Evolutionary conservation across 257 asterid genomes (phyloP).

Genomic region (Solanum chmielewskii): DNA sequence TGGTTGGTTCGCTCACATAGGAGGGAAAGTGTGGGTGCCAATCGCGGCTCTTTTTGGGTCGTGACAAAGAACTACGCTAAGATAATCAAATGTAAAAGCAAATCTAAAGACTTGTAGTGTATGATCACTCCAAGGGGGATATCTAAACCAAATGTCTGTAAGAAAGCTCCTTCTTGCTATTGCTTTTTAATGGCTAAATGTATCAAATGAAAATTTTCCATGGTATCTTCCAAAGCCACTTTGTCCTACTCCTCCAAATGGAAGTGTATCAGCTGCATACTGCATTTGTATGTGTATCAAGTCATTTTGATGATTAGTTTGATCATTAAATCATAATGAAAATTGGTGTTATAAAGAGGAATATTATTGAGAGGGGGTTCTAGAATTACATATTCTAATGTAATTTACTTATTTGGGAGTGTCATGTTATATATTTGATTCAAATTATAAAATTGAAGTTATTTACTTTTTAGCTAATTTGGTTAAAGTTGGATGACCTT

Average conservation of each 20-base stretch:
- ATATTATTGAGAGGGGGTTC: background rate
- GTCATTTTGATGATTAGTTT: background rate
- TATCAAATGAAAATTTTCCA: conserved; percentile 66
- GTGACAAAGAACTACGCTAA: too few species aligned
- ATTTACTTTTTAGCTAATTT: background rate
- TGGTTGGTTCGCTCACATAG: too few species aligned
- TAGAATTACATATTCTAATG: background rate
- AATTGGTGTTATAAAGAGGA: background rate
- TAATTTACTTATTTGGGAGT: background rate
- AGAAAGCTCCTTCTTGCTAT: conserved; percentile 27
- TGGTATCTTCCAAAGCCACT: conserved; percentile 75
- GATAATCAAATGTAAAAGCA: too few species aligned
- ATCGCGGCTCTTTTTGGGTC: too few species aligned
- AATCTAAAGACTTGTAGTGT: too few species aligned
- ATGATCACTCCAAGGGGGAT: conserved; percentile 6
- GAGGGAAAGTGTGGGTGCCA: too few species aligned
- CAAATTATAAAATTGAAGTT: background rate
- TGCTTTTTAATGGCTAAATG: conserved; percentile 57
- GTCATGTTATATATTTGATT: background rate
- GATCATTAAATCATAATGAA: background rate
- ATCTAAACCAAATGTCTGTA: conserved; percentile 73
- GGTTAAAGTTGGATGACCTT: too few species aligned
- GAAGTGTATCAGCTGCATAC: conserved; percentile 59
- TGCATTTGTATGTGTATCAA: conserved; percentile 5
- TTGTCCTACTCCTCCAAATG: conserved; percentile 85